A percentile compares a stretch with the other conserved stretches of the same genome.
These are phyloP conservation scores for Rhizomucor pusillus DNA, from an alignment of 371 early-diverging fungal genomes.

Conservation along the genomic window DNA sequence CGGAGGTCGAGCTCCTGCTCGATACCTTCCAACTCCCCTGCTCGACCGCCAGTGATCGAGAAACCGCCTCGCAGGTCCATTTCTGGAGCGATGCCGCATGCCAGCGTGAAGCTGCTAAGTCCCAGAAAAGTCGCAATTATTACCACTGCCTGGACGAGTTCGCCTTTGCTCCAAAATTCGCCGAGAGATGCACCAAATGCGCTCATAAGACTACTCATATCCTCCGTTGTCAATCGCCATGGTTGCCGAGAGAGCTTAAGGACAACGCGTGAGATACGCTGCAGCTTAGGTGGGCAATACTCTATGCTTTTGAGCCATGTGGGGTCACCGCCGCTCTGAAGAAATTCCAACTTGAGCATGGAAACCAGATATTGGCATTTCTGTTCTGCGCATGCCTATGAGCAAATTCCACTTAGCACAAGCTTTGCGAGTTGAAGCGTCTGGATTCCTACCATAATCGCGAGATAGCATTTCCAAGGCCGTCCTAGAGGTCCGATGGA, in stretches of 20 bases:
- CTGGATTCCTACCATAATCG: conserved; percentile 49
- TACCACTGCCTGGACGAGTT: conserved; percentile 63
- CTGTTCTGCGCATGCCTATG: conserved; percentile 60
- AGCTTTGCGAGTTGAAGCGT: too few relatives aligned
- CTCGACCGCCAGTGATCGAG: conserved; percentile 8
- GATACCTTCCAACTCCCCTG: conserved; percentile 21
- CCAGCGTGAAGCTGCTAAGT: conserved; percentile 57
- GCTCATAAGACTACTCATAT: conserved; percentile 44
- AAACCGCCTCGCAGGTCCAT: conserved; percentile 64
- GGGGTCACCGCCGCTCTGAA: conserved; percentile 61
- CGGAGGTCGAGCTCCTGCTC: conserved; percentile 41
- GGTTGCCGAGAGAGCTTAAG: conserved; percentile 60
- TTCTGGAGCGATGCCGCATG: conserved; percentile 67
- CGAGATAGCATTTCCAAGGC: conserved; percentile 61
- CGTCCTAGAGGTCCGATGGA: conserved; percentile 55
- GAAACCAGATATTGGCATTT: conserved; percentile 62
- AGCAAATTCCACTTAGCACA: background rate
- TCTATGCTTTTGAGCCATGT: conserved; percentile 58
- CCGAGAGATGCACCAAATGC: conserved; percentile 18
- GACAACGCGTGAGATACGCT: conserved; percentile 45
- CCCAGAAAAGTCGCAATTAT: conserved; percentile 57
- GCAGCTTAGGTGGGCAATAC: conserved; percentile 53
- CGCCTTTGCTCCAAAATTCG: conserved; percentile 60
- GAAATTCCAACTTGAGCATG: conserved; percentile 51
- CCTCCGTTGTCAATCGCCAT: conserved; percentile 51